Percentiles rank a stretch among this genome's conserved stretches.
Evolutionary conservation across 257 asterid species (phyloP).

Genomic region (Solanum phureja): DNA sequence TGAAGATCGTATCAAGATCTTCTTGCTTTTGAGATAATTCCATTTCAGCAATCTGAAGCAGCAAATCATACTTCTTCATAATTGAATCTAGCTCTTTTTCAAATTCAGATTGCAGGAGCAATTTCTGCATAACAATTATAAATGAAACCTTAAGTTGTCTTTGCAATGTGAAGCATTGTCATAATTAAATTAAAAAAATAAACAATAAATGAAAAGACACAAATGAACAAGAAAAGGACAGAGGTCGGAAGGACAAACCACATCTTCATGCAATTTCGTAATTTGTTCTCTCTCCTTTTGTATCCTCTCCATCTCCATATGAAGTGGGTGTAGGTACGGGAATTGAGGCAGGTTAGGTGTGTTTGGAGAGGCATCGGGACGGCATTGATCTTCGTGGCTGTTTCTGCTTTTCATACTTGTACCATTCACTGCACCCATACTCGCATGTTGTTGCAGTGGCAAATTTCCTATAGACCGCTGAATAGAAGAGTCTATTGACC

Average conservation of each 20-base stretch:
- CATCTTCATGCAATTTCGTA: slow-evolving; percentile 25
- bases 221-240: not conserved
- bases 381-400: not conserved
- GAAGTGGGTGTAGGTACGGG: slow-evolving; percentile 17
- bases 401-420: not conserved
- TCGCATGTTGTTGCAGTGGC: not conserved
- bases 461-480: not conserved
- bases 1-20: slow-evolving; percentile 5
- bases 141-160: not conserved
- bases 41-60: slow-evolving; percentile 13
- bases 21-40: slow-evolving; percentile 1
- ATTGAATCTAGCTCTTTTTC: slow-evolving; percentile 27
- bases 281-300: slow-evolving; percentile 24
- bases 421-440: not conserved
- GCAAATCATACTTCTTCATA: slow-evolving; percentile 17
- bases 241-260: slow-evolving; percentile 23
- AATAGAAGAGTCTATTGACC: slow-evolving; percentile 1
- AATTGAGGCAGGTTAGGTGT: slow-evolving; percentile 8
- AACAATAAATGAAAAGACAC: not conserved
- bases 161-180: not conserved
- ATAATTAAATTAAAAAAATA: not conserved
- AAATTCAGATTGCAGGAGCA: slow-evolving; percentile 17
- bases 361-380: slow-evolving; percentile 6
- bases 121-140: slow-evolving; percentile 23
- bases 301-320: slow-evolving; percentile 29